Evolutionary conservation across 306 rosid genomes (phyloP), one percentile per base, ranked within the genome.

Genomic region (Leucaena leucocephala): DNA sequence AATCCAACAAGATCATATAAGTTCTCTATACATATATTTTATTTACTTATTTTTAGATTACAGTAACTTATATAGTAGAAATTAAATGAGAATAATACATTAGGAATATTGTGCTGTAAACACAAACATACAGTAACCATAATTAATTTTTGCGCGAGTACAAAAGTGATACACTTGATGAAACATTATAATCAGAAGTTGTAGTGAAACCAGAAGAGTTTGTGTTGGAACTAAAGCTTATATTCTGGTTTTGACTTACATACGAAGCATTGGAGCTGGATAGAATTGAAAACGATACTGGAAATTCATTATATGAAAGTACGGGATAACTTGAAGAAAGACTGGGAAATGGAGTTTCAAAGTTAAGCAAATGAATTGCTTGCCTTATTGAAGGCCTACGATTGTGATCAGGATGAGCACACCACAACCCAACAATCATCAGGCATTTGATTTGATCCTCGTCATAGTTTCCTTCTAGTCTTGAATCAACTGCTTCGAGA

Each of bases 371-470:
- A 15, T 78, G 81, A 68, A 83, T 73, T 22, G 72, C 87, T 73
- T 80, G 81, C 5, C 69, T 83, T 27, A 83, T 74, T 22, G 89
- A 80, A 13, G 89, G 86, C 55, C 89, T 83, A 12, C 6, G 7
- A 4, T 11, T 54, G 34, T 50, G 38, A 27, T 86, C 79, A 27
- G 27, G 27, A 27, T 27, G 27, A 27, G 27, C 27, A 27, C 27
- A 27, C 27, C 27, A 27, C 27, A 21, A 78, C n/a, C 85, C 83
- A 68, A 86, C 81, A 77, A 80, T 45, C 86, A 86, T 76, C 34
- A 86, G 17, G 5, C 85, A 16, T 68, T 80, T 44, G 1, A 86
- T 68, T 54, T 83, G 85, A 0, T 72, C 38, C 68, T 59, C 48
- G 2, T 63, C 82, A 71, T 78, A 86, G 4, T 83, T 75, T 17